Evolutionary conservation across 805 yeast genomes (phyloP), one percentile per base, ranked within the genome.

Genomic region (Pichia cabralensis): DNA sequence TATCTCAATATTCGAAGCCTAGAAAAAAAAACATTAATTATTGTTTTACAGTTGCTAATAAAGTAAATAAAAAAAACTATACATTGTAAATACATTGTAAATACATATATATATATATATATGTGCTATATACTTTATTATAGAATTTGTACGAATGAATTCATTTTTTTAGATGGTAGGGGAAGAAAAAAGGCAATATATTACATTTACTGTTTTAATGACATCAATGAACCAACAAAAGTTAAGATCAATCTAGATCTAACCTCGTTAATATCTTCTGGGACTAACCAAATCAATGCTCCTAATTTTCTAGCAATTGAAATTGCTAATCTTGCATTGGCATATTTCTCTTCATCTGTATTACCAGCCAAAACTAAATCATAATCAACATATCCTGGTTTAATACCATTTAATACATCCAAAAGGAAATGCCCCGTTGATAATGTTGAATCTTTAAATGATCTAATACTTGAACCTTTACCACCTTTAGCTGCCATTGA

Each of bases 301-400:
- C 98, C 98, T 48, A 92, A 65, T 61, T 92, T 92, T 71, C 98
- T 81, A 23, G 98, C 98, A 52, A 92, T 92, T 3, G 97, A 92
- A 55, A 92, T 92, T 15, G 98, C 98, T 56, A 92, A 72, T 65
- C 84, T 81, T 15, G 97, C 98, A 56, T 92, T 92, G 26, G 95
- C 94, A 54, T 85, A 85, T 53, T 70, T 74, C 45, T 89, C 95
- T 41, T 85, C 95, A 13, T 80, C 92, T 23, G 81, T 76, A 27
- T 61, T 57, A 27, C 95, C 95, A 33, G 77, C 72, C 36, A 79
- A 70, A 5, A 92, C 97, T 49, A 92, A 72, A 50, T 82, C 89
- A 60, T 89, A 92, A 60, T 92, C 97, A 35, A 92, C 98, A 55
- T 92, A 92, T 30, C 96, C 98, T 25, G 98, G 97, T 53, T 89